Evolutionary conservation across 1,139 yeast species (phyloP).

Genomic region (Candida sp.): DNA sequence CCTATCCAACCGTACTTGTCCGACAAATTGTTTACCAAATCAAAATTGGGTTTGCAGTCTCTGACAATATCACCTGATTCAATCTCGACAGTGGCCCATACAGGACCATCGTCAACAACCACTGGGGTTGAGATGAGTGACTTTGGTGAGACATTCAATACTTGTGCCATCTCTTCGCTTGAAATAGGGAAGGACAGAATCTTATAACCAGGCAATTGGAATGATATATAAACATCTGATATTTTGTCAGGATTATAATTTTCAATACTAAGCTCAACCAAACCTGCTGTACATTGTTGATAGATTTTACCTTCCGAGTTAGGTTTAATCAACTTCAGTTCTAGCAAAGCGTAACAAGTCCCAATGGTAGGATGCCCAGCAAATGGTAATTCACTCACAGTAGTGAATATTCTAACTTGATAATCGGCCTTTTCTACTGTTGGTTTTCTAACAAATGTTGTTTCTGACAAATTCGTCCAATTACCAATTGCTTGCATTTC

Average conservation of each 20-base stretch:
- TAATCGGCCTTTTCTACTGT: constrained; percentile 35
- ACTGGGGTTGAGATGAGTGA: constrained; percentile 14
- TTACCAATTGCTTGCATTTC: constrained; percentile 45
- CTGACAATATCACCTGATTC: constrained; percentile 25
- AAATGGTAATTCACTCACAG: constrained; percentile 46
- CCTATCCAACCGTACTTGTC: constrained; percentile 24
- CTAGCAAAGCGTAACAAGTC: constrained; percentile 40
- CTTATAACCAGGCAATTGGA: constrained; percentile 20
- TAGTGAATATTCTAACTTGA: constrained; percentile 46
- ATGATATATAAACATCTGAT: constrained; percentile 10
- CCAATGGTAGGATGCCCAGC: constrained; percentile 65
- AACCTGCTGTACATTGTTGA: constrained; percentile 45
- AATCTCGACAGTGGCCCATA: constrained; percentile 35
- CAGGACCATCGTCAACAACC: constrained; percentile 35
- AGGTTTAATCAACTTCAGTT: constrained; percentile 22
- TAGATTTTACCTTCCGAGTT: constrained; percentile 18
- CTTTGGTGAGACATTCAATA: constrained; percentile 13
- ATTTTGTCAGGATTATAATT: constrained; percentile 5
- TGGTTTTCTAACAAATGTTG: constrained; percentile 45
- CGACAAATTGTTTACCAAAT: constrained; percentile 13
- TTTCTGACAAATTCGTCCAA: constrained; percentile 59
- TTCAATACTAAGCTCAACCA: constrained; percentile 23
- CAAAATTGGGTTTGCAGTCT: constrained; percentile 23
- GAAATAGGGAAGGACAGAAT: constrained; percentile 16
- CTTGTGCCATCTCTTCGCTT: constrained; percentile 13